These are phyloP conservation scores for Haematococcus lacustris DNA, from an alignment of 139 green algal genomes.

Conservation along the genomic window DNA sequence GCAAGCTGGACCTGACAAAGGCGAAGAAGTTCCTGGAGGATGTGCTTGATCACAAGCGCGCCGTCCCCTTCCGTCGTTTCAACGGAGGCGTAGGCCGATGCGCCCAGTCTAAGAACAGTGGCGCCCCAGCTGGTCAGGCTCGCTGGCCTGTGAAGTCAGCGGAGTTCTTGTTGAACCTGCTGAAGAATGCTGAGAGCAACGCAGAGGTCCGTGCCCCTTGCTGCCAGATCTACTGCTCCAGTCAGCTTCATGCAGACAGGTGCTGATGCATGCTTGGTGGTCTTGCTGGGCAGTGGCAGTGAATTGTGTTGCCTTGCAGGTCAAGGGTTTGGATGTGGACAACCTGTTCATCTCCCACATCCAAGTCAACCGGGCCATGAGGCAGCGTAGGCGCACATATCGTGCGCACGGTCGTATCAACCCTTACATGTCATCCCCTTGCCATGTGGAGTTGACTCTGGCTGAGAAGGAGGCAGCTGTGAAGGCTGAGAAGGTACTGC, in stretches of 20 bases:
- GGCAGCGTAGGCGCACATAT: constrained; percentile 94
- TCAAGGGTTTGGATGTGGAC: constrained; percentile 95
- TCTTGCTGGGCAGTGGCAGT: no score
- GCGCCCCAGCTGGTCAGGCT: constrained; percentile 77
- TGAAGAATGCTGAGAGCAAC: constrained; percentile 99
- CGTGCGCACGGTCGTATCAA: constrained; percentile 96
- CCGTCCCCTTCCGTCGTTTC: constrained; percentile 93
- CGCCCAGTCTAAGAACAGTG: constrained; percentile 76
- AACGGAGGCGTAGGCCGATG: constrained; percentile 80
- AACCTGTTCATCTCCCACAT: constrained; percentile 89
- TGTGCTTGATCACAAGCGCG: constrained; percentile 88
- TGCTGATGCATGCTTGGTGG: no score
- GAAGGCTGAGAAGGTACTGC: constrained; percentile 51
- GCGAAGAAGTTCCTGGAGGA: constrained; percentile 95
- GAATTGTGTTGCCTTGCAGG: no score
- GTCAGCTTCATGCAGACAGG: no score
- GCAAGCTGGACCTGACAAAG: constrained; percentile 76
- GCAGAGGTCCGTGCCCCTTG: constrained; percentile 74
- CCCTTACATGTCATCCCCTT: constrained; percentile 95
- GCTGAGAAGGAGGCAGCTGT: constrained; percentile 77
- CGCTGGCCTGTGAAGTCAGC: constrained; percentile 94
- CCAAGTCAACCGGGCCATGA: constrained; percentile 94
- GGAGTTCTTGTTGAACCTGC: constrained; percentile 89
- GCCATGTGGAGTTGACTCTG: constrained; percentile 95
- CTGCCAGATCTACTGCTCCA: no score